phyloP scores from a whole-genome alignment of 352 stramenopile genomes.

The Phytophthora quininea region DNA sequence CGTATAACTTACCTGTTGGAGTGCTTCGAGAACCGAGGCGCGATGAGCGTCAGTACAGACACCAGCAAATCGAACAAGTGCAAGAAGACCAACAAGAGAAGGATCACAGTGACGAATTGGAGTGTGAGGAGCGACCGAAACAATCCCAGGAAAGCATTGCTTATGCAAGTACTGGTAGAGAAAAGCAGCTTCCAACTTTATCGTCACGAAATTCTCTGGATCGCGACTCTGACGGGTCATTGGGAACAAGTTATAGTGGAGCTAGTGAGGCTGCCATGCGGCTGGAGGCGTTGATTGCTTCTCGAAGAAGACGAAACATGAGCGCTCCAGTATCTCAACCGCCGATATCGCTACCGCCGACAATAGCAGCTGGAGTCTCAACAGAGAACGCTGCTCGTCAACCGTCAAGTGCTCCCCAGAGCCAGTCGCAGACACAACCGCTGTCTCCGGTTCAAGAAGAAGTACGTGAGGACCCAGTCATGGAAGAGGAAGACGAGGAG shows the following conservation, averaged over 20 bases:
- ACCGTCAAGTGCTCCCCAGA: neutral
- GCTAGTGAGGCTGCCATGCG: slow-evolving; percentile 19
- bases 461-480: slow-evolving; percentile 6
- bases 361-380: neutral
- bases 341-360: neutral
- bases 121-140: neutral
- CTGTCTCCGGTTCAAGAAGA: neutral
- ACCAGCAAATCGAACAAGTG: neutral
- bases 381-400: neutral
- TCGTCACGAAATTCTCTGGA: slow-evolving; percentile 24
- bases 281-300: slow-evolving; percentile 31
- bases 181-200: slow-evolving; percentile 23
- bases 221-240: slow-evolving; percentile 22
- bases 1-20: neutral
- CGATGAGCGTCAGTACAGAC: too few species aligned
- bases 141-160: slow-evolving; percentile 5
- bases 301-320: slow-evolving; percentile 20
- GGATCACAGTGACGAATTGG: neutral
- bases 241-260: slow-evolving; percentile 3
- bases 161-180: slow-evolving; percentile 2
- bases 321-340: slow-evolving; percentile 1
- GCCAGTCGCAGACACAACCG: neutral
- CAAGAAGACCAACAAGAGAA: neutral
- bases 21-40: neutral
- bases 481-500: slow-evolving; percentile 6